Evolutionary conservation across 345 rosid species (phyloP).

Genomic region (Gossypium mustelinum): DNA sequence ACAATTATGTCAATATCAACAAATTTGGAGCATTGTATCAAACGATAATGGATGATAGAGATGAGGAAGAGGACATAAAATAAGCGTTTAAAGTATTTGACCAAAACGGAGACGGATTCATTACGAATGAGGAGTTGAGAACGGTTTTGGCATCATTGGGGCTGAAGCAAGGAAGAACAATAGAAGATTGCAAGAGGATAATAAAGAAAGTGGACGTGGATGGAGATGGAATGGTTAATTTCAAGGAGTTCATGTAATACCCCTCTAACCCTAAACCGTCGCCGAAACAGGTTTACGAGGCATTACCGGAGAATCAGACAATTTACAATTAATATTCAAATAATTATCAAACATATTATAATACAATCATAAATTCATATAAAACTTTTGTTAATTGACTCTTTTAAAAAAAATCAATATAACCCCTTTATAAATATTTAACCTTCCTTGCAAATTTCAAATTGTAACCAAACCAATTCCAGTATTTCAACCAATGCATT

Average conservation of each 20-base stretch:
- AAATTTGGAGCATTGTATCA: slow-evolving; percentile 73
- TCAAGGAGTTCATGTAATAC: slow-evolving; percentile 39
- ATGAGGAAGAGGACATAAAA: slow-evolving; percentile 79
- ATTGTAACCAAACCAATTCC: no score
- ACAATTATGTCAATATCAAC: slow-evolving; percentile 72
- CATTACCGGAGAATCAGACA: no score
- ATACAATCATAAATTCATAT: no score
- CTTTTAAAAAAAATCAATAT: no score
- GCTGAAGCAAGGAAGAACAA: slow-evolving; percentile 72
- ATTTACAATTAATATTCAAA: no score
- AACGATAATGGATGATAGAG: slow-evolving; percentile 76
- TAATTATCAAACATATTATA: no score
- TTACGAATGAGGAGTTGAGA: slow-evolving; percentile 73
- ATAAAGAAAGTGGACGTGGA: slow-evolving; percentile 85
- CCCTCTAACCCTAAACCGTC: no score
- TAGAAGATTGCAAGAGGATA: slow-evolving; percentile 84
- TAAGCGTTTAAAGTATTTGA: slow-evolving; percentile 91
- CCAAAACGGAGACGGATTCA: slow-evolving; percentile 91
- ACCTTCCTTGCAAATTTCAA: no score
- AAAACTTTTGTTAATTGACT: no score
- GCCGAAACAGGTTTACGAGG: no score
- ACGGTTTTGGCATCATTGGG: slow-evolving; percentile 77
- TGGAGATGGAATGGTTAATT: slow-evolving; percentile 91
- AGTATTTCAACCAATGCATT: no score
- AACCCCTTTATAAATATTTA: no score